Evolutionary conservation across 306 rosid species (phyloP), one percentile per base, ranked within the genome.

Genomic region (Acacia crassicarpa): DNA sequence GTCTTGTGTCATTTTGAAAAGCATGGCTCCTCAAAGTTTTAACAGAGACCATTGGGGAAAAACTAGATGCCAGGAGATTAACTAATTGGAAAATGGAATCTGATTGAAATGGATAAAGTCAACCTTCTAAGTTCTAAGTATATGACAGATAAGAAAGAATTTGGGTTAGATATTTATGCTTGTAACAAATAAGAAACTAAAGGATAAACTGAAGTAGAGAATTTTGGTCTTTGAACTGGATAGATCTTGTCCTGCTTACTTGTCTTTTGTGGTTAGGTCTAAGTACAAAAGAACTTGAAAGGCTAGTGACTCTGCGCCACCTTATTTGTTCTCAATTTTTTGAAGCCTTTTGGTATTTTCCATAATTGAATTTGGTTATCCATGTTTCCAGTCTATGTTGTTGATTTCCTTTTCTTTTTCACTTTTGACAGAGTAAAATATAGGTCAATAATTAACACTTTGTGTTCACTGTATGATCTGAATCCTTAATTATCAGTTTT

Each of bases 261-360:
- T 22, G 44, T 63, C 69, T 65, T 77, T 22, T 73, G 40, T 83
- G 58, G 73, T 45, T 79, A 95, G 99, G 98, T 86, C 84, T 93
- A 77, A 91, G 90, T 80, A 2, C 22, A 45, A 87, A 90, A 86
- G 99, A 95, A 82, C 86, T 95, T 77, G 91, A 87, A 81, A 91
- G 85, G 88, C 88, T 95, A 67, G 95, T 95, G 38, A 89, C 27
- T 77, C 72, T 95, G 72, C 94, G 99, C 81, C 83, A 84, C 35
- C 35, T 4, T 32, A 32, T 32, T 32, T 32, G 35, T 32, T 32
- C 4, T 32, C 35, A 32, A 32, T 32, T 32, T 2, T 32, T 32
- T 32, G 35, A 32, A 32, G 35, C 35, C 35, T 32, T 32, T 32
- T 35, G 6, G 38, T 33, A 5, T 5, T 35, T 35, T 35, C 4